phyloP scores from a whole-genome alignment of 2,329 filamentous ascomycete species.

The Didymella sp. region DNA sequence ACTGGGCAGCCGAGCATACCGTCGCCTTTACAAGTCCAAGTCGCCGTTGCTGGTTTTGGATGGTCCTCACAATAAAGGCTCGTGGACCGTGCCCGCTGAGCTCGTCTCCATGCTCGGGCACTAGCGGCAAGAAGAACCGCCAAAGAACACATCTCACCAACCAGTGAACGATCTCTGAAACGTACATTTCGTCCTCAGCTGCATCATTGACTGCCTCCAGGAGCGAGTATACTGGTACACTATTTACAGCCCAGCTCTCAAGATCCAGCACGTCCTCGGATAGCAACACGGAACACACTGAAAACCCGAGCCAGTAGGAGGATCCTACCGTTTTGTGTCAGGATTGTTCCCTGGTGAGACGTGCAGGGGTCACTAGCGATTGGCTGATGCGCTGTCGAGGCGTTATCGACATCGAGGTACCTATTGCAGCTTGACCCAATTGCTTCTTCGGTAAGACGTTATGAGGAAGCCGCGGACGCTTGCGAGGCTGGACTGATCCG shows the following conservation, averaged over 20 bases:
- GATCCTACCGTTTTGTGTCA: slow-evolving; percentile 22
- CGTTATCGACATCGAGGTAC: slow-evolving; percentile 14
- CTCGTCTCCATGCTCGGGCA: slow-evolving; percentile 8
- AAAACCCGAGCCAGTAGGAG: slow-evolving; percentile 19
- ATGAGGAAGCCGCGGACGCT: background rate
- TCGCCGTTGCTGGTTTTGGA: slow-evolving; percentile 16
- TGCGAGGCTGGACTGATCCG: background rate
- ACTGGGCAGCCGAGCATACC: slow-evolving; percentile 11
- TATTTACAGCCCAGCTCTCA: slow-evolving; percentile 3
- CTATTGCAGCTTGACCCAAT: background rate
- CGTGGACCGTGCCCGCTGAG: background rate
- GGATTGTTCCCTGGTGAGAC: slow-evolving; percentile 23
- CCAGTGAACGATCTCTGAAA: slow-evolving; percentile 1
- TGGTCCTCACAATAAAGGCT: slow-evolving; percentile 8
- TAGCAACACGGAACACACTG: slow-evolving; percentile 10
- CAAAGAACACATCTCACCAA: slow-evolving; percentile 15
- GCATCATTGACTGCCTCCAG: slow-evolving; percentile 2
- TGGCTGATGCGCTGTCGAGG: slow-evolving; percentile 18
- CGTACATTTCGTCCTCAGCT: slow-evolving; percentile 2
- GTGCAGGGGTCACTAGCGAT: slow-evolving; percentile 21
- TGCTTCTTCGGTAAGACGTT: background rate
- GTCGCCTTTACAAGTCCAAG: slow-evolving; percentile 10
- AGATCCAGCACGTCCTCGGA: slow-evolving; percentile 3
- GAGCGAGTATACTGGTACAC: slow-evolving; percentile 3
- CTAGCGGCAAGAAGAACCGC: slow-evolving; percentile 10